These are phyloP conservation scores for Cystobasidiopsis lactophilus DNA, from an alignment of 768 basidiomycete species.

Conservation along the genomic window DNA sequence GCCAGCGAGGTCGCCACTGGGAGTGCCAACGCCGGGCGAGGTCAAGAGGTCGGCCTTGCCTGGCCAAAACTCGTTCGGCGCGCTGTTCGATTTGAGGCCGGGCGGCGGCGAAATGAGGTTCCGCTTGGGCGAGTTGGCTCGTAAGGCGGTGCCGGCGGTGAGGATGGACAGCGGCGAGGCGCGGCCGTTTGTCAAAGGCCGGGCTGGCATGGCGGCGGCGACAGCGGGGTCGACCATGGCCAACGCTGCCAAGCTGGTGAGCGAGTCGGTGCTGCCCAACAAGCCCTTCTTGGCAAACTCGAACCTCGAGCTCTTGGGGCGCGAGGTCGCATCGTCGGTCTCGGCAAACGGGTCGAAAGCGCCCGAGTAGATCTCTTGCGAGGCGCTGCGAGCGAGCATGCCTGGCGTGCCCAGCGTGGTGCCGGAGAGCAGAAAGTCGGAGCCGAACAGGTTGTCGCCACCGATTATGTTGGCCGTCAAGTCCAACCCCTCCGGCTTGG, in stretches of 20 bases:
- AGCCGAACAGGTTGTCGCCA: no score
- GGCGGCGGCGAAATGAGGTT: background rate
- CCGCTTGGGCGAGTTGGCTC: background rate
- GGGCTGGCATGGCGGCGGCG: no score
- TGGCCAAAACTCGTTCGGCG: background rate
- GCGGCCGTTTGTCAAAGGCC: no score
- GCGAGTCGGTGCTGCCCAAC: background rate
- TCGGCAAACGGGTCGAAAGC: slow-evolving; percentile 22
- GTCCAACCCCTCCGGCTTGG: background rate
- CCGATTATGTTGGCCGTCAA: no score
- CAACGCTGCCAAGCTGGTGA: background rate
- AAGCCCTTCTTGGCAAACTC: slow-evolving; percentile 14
- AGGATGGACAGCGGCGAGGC: no score
- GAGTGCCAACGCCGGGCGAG: no score
- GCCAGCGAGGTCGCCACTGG: no score
- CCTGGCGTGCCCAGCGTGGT: no score
- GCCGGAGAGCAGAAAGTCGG: no score
- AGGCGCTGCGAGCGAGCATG: no score
- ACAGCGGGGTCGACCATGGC: no score
- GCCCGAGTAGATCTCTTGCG: slow-evolving; percentile 13
- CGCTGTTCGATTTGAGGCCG: background rate
- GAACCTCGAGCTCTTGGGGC: slow-evolving; percentile 18
- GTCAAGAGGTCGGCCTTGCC: no score
- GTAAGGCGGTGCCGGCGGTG: background rate
- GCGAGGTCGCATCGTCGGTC: slow-evolving; percentile 9